Percentiles rank a stretch among this genome's conserved stretches.
Conservation (phyloP, 352 stramenopile genomes). For the Globisporangium sylvaticum region DNA sequence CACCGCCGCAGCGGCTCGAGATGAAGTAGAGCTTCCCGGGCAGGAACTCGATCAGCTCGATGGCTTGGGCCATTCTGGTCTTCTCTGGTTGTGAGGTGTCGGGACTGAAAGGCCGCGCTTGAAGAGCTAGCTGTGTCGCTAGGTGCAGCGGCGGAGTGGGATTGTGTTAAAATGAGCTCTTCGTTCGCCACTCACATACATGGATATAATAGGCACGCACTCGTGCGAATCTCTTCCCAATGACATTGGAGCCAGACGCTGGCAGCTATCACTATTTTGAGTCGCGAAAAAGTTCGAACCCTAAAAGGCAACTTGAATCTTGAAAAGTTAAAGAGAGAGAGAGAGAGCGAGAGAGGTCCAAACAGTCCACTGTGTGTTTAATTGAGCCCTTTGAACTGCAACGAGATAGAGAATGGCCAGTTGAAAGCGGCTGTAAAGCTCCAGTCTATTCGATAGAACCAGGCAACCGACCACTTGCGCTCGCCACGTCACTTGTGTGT, state of each 20-base stretch:
- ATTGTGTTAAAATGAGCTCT: not conserved
- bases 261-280: not conserved
- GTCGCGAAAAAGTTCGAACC: not conserved
- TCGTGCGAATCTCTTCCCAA: not conserved
- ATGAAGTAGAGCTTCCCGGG: conserved; percentile 31
- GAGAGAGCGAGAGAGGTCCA: not conserved
- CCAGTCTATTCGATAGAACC: not conserved
- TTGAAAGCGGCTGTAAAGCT: not conserved
- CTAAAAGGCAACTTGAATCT: not conserved
- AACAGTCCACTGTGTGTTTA: not conserved
- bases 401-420: not conserved
- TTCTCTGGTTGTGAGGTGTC: not conserved
- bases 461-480: not conserved
- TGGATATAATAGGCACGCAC: not conserved
- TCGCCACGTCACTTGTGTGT: conserved; percentile 4
- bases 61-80: conserved; percentile 10
- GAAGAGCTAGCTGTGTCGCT: not conserved
- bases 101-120: not conserved
- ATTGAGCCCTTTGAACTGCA: not conserved
- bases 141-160: not conserved
- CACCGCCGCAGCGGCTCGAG: conserved; percentile 15
- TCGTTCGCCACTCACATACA: not conserved
- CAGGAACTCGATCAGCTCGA: conserved; percentile 32
- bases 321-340: not conserved
- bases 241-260: not conserved